phyloP scores from a whole-genome alignment of 2,329 filamentous ascomycete genomes.

The Pseudopithomyces maydicus region DNA sequence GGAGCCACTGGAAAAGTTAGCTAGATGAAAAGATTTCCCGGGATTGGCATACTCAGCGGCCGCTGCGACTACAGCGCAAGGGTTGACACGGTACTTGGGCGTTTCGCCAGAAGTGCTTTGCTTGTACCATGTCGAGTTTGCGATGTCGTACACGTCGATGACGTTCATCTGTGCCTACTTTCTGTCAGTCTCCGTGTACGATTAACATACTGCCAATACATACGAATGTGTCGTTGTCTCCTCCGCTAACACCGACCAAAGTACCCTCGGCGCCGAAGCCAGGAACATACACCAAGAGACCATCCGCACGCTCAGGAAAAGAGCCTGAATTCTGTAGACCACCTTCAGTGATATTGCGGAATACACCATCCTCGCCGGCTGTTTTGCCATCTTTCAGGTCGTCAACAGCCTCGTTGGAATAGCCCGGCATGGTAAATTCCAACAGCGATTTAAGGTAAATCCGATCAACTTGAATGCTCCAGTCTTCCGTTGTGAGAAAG shows the following conservation, averaged over 20 bases:
- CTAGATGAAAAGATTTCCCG: not conserved
- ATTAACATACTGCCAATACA: slow-evolving; percentile 23
- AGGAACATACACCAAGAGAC: slow-evolving; percentile 74
- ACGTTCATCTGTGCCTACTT: slow-evolving; percentile 67
- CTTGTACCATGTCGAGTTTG: slow-evolving; percentile 71
- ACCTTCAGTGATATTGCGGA: slow-evolving; percentile 75
- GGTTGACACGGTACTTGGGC: slow-evolving; percentile 66
- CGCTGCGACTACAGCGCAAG: slow-evolving; percentile 74
- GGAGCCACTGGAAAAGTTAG: slow-evolving; percentile 56
- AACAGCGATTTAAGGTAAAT: slow-evolving; percentile 76
- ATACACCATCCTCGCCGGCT: slow-evolving; percentile 67
- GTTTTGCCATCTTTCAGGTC: slow-evolving; percentile 58
- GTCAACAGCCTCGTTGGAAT: slow-evolving; percentile 66
- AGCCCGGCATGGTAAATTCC: slow-evolving; percentile 77
- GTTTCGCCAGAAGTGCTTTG: slow-evolving; percentile 68
- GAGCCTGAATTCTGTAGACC: slow-evolving; percentile 68
- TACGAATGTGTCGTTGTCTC: slow-evolving; percentile 69
- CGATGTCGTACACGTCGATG: slow-evolving; percentile 82
- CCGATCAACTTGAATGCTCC: slow-evolving; percentile 67
- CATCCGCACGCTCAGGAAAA: slow-evolving; percentile 76
- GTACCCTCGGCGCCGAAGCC: slow-evolving; percentile 77
- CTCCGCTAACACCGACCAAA: slow-evolving; percentile 77
- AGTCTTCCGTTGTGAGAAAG: slow-evolving; percentile 65
- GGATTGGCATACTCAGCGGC: slow-evolving; percentile 61
- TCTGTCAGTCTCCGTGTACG: slow-evolving; percentile 11